Conservation (phyloP, 805 yeast genomes). For the Ogataea thermomethanolica region DNA sequence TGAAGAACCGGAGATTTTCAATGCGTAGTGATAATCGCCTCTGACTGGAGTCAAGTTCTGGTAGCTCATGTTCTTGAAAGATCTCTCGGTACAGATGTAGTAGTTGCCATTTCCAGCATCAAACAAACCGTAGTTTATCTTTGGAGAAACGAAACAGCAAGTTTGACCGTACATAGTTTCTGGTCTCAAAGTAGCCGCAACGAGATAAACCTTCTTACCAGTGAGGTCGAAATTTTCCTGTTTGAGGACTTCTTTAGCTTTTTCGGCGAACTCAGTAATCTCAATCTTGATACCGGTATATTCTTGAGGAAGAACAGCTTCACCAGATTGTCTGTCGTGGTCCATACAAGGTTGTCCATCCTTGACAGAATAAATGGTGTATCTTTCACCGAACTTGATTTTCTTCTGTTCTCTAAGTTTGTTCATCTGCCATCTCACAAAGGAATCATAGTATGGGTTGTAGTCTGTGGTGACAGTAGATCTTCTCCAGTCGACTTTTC, state of each 20-base stretch:
- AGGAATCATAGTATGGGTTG: slow-evolving; percentile 92
- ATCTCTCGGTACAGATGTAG: slow-evolving; percentile 87
- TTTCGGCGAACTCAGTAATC: slow-evolving; percentile 55
- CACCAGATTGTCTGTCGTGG: slow-evolving; percentile 96
- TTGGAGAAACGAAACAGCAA: slow-evolving; percentile 96
- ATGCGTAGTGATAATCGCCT: slow-evolving; percentile 65
- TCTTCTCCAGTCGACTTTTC: slow-evolving; percentile 98
- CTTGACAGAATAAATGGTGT: slow-evolving; percentile 94
- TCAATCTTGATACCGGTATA: slow-evolving; percentile 89
- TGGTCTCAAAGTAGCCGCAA: slow-evolving; percentile 97
- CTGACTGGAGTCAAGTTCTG: slow-evolving; percentile 89
- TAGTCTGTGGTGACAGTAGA: slow-evolving; percentile 92
- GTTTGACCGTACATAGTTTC: slow-evolving; percentile 99
- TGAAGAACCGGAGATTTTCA: slow-evolving; percentile 61
- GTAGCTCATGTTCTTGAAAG: slow-evolving; percentile 95
- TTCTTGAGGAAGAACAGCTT: slow-evolving; percentile 96
- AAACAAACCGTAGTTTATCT: slow-evolving; percentile 86
- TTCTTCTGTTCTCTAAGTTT: slow-evolving; percentile 79
- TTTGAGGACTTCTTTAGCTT: slow-evolving; percentile 52
- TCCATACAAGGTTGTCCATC: slow-evolving; percentile 99
- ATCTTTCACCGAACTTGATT: slow-evolving; percentile 97
- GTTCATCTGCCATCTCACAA: slow-evolving; percentile 95
- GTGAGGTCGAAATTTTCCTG: slow-evolving; percentile 44
- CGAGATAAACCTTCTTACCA: slow-evolving; percentile 69
- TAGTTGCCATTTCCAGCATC: slow-evolving; percentile 74